Evolutionary conservation across 2,329 filamentous ascomycete species (phyloP).

Genomic region (Ceratocystis eucalypticola): DNA sequence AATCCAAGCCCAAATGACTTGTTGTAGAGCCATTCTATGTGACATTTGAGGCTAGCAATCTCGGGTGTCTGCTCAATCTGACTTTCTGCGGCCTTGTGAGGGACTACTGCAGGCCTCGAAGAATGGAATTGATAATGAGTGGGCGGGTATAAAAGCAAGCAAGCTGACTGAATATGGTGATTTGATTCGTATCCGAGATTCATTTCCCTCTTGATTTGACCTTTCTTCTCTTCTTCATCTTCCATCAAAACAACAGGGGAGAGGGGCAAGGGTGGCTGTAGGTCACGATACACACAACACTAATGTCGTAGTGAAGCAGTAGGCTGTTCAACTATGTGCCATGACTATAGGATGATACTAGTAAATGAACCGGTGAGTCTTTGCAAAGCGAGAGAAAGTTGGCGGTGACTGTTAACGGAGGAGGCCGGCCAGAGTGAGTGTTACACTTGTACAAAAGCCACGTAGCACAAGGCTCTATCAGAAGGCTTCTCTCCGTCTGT

Average conservation of each 20-base stretch:
- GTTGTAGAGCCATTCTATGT: background rate
- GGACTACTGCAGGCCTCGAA: background rate
- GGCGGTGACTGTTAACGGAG: background rate
- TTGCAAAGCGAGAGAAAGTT: background rate
- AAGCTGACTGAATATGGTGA: background rate
- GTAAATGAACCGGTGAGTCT: background rate
- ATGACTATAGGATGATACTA: background rate
- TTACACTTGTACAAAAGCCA: background rate
- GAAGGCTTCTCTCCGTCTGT: background rate
- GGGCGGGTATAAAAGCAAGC: background rate
- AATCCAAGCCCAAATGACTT: background rate
- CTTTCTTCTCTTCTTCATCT: background rate
- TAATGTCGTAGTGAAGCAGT: background rate
- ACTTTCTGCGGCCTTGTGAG: background rate
- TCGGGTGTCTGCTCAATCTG: background rate
- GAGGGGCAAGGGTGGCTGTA: background rate
- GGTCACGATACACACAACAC: background rate
- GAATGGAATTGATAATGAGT: background rate
- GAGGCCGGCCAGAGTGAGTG: background rate
- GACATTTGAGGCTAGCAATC: background rate
- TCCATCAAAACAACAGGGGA: background rate
- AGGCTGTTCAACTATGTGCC: background rate
- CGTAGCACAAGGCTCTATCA: background rate
- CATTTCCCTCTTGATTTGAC: background rate
- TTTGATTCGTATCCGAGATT: background rate